These are phyloP conservation scores for Phlebiopsis flavidoalba DNA, from an alignment of 768 basidiomycete species.

Conservation along the genomic window DNA sequence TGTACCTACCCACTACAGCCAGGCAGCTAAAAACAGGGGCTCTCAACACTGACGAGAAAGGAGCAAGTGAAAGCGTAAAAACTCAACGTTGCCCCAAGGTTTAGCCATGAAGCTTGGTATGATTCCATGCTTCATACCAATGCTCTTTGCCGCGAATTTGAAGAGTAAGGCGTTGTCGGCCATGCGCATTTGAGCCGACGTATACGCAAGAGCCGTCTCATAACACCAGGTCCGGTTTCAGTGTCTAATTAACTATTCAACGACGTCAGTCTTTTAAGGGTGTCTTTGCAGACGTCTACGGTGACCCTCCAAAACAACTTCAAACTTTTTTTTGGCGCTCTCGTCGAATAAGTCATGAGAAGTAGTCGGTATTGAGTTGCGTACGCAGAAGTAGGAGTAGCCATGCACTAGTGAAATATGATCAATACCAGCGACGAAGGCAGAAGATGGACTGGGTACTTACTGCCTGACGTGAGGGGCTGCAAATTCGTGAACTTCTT, in stretches of 20 bases:
- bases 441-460: conserved; percentile 25
- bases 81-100: conserved; percentile 82
- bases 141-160: conserved; percentile 88
- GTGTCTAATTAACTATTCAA: conserved; percentile 50
- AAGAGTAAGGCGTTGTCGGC: conserved; percentile 91
- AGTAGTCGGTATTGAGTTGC: conserved; percentile 85
- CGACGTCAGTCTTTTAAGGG: not conserved
- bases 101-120: conserved; percentile 99
- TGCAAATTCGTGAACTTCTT: conserved; percentile 75
- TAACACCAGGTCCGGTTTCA: conserved; percentile 90
- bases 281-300: conserved; percentile 41
- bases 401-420: conserved; percentile 72
- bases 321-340: conserved; percentile 62
- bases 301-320: conserved; percentile 80
- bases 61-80: conserved; percentile 22
- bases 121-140: conserved; percentile 85
- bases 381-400: conserved; percentile 90
- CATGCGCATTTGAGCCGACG: conserved; percentile 69
- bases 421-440: not conserved
- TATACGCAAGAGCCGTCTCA: conserved; percentile 86
- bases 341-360: conserved; percentile 84
- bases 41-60: not conserved
- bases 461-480: conserved; percentile 90
- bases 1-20: conserved; percentile 83
- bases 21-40: conserved; percentile 61